Percentiles rank a stretch among this genome's conserved stretches.
Evolutionary conservation across 805 yeast species (phyloP).

Genomic region (Peterozyma xylosa): DNA sequence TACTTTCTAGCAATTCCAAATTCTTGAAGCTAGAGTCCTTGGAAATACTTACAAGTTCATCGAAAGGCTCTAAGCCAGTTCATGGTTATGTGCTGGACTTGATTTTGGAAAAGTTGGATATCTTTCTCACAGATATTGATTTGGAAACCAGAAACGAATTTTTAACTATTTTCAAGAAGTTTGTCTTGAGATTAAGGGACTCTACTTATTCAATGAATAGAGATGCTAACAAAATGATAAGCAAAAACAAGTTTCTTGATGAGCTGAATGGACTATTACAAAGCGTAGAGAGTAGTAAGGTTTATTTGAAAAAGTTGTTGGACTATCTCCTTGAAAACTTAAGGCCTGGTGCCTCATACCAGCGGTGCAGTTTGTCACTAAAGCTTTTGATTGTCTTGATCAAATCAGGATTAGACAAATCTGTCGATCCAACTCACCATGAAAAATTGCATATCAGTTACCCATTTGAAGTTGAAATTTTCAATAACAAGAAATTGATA

Average conservation of each 20-base stretch:
- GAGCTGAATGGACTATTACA: slow-evolving; percentile 25
- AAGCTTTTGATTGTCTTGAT: slow-evolving; percentile 37
- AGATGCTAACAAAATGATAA: slow-evolving; percentile 35
- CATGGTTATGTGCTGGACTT: slow-evolving; percentile 33
- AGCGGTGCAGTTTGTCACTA: slow-evolving; percentile 40
- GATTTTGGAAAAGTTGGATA: slow-evolving; percentile 35
- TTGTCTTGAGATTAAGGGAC: slow-evolving; percentile 60
- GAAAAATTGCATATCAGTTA: slow-evolving; percentile 38
- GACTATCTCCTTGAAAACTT: slow-evolving; percentile 28
- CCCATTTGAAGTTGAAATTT: slow-evolving; percentile 41
- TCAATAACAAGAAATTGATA: slow-evolving; percentile 25
- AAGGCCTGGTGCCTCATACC: slow-evolving; percentile 52
- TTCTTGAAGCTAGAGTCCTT: slow-evolving; percentile 45
- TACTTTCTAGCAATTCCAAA: slow-evolving; percentile 39
- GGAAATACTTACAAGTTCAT: slow-evolving; percentile 52
- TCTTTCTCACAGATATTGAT: slow-evolving; percentile 55
- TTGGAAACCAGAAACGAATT: slow-evolving; percentile 65
- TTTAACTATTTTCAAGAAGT: slow-evolving; percentile 51
- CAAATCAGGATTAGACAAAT: slow-evolving; percentile 48
- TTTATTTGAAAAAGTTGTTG: slow-evolving; percentile 34
- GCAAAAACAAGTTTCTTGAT: slow-evolving; percentile 27
- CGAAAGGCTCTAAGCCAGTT: slow-evolving; percentile 54
- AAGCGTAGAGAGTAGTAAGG: slow-evolving; percentile 23
- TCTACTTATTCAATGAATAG: slow-evolving; percentile 54
- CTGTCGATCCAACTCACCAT: slow-evolving; percentile 28